These are phyloP conservation scores for Neoscytalidium dimidiatum DNA, from an alignment of 2,329 filamentous ascomycete genomes.

Conservation along the genomic window DNA sequence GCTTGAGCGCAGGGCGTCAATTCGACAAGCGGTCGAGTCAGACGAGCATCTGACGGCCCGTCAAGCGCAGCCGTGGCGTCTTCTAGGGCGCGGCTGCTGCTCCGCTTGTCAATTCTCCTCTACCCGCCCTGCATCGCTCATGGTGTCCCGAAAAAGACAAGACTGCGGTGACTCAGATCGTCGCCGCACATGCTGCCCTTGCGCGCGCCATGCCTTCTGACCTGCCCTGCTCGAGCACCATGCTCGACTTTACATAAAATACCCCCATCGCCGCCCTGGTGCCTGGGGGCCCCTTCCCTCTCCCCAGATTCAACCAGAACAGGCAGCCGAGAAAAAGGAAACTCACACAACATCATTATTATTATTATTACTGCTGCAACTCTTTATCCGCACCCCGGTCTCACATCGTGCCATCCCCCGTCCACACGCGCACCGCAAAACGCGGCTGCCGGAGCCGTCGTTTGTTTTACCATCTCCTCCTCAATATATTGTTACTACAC, in stretches of 20 bases:
- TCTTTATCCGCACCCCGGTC: background rate
- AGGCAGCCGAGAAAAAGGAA: background rate
- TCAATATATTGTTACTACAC: background rate
- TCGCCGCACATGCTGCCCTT: slow-evolving; percentile 7
- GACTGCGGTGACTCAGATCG: slow-evolving; percentile 18
- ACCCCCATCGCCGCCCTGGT: background rate
- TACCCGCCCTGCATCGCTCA: slow-evolving; percentile 12
- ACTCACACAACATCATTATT: background rate
- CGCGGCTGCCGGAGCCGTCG: background rate
- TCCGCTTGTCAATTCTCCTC: background rate
- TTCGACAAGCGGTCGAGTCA: background rate
- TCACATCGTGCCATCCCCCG: background rate
- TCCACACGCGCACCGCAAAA: background rate
- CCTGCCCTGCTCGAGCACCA: background rate
- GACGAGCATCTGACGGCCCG: background rate
- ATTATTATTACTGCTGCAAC: too few relatives aligned
- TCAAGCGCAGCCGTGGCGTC: background rate
- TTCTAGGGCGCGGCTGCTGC: background rate
- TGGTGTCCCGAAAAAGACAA: background rate
- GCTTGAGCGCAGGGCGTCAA: background rate
- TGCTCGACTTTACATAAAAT: background rate
- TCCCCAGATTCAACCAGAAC: background rate
- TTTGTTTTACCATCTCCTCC: background rate
- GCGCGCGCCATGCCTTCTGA: background rate
- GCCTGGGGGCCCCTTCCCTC: background rate